These are phyloP conservation scores for Adansonia rubrostipa DNA, from an alignment of 441 rosid species.

Conservation along the genomic window DNA sequence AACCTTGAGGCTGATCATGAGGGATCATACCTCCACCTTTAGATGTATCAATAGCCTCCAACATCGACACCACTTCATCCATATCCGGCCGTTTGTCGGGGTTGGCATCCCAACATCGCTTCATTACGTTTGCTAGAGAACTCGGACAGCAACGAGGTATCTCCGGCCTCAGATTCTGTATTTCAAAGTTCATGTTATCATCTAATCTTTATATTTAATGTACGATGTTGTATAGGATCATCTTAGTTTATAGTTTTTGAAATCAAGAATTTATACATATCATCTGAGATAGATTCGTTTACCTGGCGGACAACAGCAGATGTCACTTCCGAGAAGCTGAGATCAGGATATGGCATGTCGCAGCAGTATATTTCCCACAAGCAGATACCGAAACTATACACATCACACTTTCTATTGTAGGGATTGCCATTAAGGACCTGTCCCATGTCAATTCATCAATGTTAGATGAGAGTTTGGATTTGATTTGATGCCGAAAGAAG, in stretches of 20 bases:
- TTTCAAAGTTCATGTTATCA: conserved; percentile 18
- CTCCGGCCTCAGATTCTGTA: conserved; percentile 73
- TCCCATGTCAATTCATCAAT: conserved; percentile 10
- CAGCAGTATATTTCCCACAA: conserved; percentile 84
- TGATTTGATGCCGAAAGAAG: conserved; percentile 7
- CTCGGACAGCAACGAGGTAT: conserved; percentile 80
- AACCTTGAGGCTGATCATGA: conserved; percentile 59
- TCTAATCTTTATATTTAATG: not conserved
- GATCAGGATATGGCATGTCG: conserved; percentile 86
- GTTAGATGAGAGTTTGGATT: conserved; percentile 1
- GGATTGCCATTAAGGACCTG: conserved; percentile 73
- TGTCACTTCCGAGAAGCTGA: conserved; percentile 77
- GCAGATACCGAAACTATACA: conserved; percentile 77
- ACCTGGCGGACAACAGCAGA: conserved; percentile 86
- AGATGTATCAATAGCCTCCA: conserved; percentile 73
- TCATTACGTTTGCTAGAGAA: conserved; percentile 69
- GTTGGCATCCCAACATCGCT: conserved; percentile 80
- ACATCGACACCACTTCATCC: conserved; percentile 66
- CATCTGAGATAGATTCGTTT: not conserved
- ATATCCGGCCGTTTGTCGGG: conserved; percentile 72
- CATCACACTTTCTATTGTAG: conserved; percentile 74
- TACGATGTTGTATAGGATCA: not conserved
- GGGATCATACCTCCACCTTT: conserved; percentile 84
- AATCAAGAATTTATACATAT: not conserved
- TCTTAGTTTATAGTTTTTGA: not conserved